Percentiles rank a stretch among this genome's conserved stretches.
Conservation (phyloP, 805 yeast genomes). For the Yarrowia osloensis region DNA sequence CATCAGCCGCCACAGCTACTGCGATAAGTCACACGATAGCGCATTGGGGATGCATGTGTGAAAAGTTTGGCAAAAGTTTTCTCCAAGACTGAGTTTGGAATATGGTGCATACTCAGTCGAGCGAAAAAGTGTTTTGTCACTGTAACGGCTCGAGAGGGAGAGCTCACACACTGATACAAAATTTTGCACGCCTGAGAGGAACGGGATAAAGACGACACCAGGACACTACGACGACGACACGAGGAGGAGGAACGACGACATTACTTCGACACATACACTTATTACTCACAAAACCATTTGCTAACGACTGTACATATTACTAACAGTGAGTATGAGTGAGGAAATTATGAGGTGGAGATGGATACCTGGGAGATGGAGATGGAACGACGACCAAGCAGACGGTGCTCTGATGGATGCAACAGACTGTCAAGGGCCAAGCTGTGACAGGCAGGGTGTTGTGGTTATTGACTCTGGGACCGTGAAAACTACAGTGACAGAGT, state of each 20-base stretch:
- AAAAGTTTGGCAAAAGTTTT: conserved; percentile 24
- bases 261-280: not conserved
- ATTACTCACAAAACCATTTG: no score
- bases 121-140: not conserved
- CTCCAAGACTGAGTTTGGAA: not conserved
- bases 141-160: not conserved
- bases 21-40: conserved; percentile 29
- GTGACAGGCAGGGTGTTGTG: no score
- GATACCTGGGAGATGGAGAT: no score
- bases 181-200: no score
- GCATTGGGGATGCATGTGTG: not conserved
- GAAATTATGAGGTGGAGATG: not conserved
- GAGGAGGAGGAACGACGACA: not conserved
- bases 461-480: no score
- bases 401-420: no score
- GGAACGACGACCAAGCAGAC: no score
- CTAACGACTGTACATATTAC: conserved; percentile 23
- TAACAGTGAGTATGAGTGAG: conserved; percentile 6
- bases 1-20: not conserved
- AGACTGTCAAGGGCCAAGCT: no score
- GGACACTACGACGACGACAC: not conserved
- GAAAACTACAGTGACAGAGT: no score
- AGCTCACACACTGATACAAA: no score
- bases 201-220: not conserved
- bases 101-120: not conserved